phyloP scores from a whole-genome alignment of 1,139 yeast species.

The Lodderomyces orthopsilosis region DNA sequence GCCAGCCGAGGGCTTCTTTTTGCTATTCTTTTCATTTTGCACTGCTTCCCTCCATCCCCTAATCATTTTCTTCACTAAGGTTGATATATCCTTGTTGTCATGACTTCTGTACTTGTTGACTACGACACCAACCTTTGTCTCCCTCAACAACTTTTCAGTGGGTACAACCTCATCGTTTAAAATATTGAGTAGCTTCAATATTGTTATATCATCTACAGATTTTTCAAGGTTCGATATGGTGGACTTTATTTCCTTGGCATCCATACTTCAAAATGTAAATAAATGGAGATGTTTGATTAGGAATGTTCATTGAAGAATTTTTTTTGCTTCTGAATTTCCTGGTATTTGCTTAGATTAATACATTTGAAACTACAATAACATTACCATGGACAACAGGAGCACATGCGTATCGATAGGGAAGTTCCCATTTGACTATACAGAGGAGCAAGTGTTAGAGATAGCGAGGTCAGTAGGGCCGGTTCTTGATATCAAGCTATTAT shows the following conservation, averaged over 20 bases:
- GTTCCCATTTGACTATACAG: conserved; percentile 57
- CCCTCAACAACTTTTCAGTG: conserved; percentile 77
- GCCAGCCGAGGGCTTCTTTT: conserved; percentile 21
- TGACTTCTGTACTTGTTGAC: conserved; percentile 85
- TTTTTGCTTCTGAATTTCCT: too few species aligned
- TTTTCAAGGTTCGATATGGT: conserved; percentile 73
- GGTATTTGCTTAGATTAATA: too few species aligned
- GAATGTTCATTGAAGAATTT: not conserved
- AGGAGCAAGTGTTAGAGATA: conserved; percentile 80
- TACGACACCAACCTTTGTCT: conserved; percentile 97
- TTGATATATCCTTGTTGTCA: conserved; percentile 59
- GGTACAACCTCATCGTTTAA: conserved; percentile 77
- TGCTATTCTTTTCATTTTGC: conserved; percentile 62
- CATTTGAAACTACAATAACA: not conserved
- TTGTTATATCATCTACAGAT: conserved; percentile 63
- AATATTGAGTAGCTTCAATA: conserved; percentile 62
- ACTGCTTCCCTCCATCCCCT: conserved; percentile 90
- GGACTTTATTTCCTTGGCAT: conserved; percentile 68
- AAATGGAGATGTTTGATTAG: not conserved
- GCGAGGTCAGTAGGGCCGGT: conserved; percentile 89
- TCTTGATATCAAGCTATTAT: conserved; percentile 66
- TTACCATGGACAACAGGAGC: conserved; percentile 19
- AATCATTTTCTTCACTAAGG: conserved; percentile 77
- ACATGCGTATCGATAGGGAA: conserved; percentile 36
- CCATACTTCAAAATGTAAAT: conserved; percentile 42